Conservation (phyloP, 225 moss, liverwort and hornwort genomes). For the Ulota crispa region DNA sequence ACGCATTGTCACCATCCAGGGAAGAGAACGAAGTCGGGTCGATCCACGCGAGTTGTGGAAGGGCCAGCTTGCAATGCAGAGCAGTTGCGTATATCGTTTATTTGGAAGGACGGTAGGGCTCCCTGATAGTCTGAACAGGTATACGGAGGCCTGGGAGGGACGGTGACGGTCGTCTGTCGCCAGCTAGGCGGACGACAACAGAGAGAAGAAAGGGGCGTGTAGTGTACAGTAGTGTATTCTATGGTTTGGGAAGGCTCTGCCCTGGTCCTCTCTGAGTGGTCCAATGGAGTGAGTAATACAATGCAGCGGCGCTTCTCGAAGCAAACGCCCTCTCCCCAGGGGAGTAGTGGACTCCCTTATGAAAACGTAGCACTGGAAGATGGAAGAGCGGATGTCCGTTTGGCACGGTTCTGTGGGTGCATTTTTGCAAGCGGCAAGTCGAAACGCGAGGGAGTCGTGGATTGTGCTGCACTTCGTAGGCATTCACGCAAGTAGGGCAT, state of each 20-base stretch:
- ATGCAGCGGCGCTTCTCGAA: slow-evolving; percentile 25
- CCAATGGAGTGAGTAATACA: slow-evolving; percentile 29
- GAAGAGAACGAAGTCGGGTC: neutral
- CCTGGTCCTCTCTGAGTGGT: slow-evolving; percentile 25
- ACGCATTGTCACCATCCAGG: slow-evolving; percentile 4
- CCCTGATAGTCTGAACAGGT: slow-evolving; percentile 36
- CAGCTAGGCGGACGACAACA: slow-evolving; percentile 25
- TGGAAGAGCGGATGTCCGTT: neutral
- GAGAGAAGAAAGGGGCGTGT: slow-evolving; percentile 26
- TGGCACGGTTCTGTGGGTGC: neutral
- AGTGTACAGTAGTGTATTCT: slow-evolving; percentile 35
- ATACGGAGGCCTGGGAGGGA: slow-evolving; percentile 37
- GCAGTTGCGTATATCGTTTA: slow-evolving; percentile 20
- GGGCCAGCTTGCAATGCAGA: slow-evolving; percentile 9
- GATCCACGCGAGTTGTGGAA: slow-evolving; percentile 1
- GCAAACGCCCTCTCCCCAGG: slow-evolving; percentile 26
- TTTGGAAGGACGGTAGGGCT: slow-evolving; percentile 15
- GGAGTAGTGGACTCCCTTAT: slow-evolving; percentile 26
- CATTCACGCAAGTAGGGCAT: neutral
- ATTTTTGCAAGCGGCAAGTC: neutral
- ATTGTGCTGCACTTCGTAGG: neutral
- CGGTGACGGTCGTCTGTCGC: slow-evolving; percentile 25
- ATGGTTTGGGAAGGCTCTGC: slow-evolving; percentile 28
- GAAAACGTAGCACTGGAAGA: slow-evolving; percentile 9
- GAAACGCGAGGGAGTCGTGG: neutral